These are phyloP conservation scores for Ustilago hordei DNA, from an alignment of 1,284 basidiomycete species.

Conservation along the genomic window DNA sequence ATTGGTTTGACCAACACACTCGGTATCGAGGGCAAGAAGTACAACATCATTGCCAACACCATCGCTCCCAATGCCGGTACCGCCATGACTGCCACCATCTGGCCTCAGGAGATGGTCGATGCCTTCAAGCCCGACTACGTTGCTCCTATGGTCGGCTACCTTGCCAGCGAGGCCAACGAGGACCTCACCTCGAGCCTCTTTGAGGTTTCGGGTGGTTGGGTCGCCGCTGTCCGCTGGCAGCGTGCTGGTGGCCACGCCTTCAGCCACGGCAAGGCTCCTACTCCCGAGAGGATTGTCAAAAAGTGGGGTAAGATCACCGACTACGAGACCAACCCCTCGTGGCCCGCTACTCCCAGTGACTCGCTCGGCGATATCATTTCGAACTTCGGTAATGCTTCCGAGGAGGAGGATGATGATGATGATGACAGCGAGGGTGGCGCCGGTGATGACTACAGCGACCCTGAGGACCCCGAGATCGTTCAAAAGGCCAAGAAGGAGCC, in stretches of 20 bases:
- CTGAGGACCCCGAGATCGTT: constrained; percentile 87
- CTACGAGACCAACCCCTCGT: constrained; percentile 67
- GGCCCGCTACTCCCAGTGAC: constrained; percentile 62
- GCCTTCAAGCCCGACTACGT: constrained; percentile 96
- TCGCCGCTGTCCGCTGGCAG: constrained; percentile 92
- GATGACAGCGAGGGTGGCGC: constrained; percentile 55
- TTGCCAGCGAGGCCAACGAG: constrained; percentile 83
- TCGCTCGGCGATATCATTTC: constrained; percentile 65
- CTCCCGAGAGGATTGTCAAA: constrained; percentile 64
- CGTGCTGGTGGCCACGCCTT: constrained; percentile 79
- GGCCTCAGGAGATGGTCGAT: constrained; percentile 91
- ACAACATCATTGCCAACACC: constrained; percentile 86
- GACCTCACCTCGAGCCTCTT: constrained; percentile 83
- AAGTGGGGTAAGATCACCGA: constrained; percentile 65
- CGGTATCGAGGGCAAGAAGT: constrained; percentile 90
- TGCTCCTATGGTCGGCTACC: constrained; percentile 89
- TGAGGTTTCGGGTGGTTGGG: constrained; percentile 93
- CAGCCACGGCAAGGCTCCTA: constrained; percentile 59
- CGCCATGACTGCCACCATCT: constrained; percentile 71
- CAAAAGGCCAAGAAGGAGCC: constrained; percentile 80
- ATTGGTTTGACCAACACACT: constrained; percentile 89
- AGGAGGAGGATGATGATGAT: constrained; percentile 58
- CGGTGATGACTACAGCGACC: constrained; percentile 75
- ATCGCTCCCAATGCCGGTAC: constrained; percentile 87
- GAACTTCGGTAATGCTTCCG: constrained; percentile 59